A percentile compares a stretch with the other conserved stretches of the same genome.
Conservation (phyloP, 78 protist species). For the Dictyostelium firmibasis region DNA sequence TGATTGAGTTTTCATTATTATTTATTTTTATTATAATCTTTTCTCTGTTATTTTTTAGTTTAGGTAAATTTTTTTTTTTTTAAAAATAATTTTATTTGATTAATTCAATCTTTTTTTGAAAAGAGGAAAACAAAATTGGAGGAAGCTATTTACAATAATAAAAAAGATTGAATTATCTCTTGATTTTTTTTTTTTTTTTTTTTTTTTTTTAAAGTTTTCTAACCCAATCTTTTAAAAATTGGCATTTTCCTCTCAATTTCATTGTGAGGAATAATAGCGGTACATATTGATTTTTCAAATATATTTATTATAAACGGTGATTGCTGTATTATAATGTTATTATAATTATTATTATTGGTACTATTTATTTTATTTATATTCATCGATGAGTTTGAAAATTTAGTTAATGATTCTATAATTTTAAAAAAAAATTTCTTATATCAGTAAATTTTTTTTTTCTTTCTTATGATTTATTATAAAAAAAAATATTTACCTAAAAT, state of each 20-base stretch:
- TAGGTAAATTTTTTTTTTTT: too few species aligned
- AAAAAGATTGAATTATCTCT: not conserved
- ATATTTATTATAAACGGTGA: not conserved
- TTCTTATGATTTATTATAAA: not conserved
- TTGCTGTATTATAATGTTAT: not conserved
- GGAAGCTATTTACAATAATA: not conserved
- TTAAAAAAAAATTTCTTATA: not conserved
- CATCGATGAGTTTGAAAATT: not conserved
- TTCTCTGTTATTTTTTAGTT: not conserved
- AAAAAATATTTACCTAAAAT: not conserved
- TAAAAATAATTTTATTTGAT: not conserved
- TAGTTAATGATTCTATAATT: not conserved
- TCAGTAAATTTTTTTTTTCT: not conserved
- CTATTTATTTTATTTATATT: not conserved
- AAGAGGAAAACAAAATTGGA: not conserved
- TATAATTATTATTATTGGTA: not conserved
- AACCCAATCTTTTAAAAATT: not conserved
- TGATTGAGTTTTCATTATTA: not conserved
- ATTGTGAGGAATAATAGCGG: not conserved
- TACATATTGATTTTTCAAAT: not conserved
- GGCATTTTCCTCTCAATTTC: slow-evolving; percentile 7
- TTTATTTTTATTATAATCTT: too few species aligned
- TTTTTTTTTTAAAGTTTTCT: not conserved
- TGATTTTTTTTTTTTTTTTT: not conserved
- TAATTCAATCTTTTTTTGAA: not conserved